Conservation (phyloP, 495 filamentous ascomycete species). For the Chaetomium tenue region DNA sequence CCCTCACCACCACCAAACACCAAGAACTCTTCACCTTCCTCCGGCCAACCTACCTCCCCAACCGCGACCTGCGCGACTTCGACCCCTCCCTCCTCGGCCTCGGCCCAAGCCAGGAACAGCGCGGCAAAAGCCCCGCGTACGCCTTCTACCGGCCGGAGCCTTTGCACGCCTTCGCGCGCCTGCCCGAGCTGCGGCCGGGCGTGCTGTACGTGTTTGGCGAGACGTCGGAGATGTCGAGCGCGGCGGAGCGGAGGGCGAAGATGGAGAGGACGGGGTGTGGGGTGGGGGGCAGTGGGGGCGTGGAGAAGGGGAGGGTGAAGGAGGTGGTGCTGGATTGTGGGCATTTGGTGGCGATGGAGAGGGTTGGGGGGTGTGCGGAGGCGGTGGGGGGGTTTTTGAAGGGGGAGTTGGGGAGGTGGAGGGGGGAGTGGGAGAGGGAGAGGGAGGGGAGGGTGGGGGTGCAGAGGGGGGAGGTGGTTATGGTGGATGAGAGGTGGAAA, state of each 20-base stretch:
- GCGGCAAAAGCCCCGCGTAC: constrained; percentile 26
- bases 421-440: constrained; percentile 60
- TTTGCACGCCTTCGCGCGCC: constrained; percentile 55
- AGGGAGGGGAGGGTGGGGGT: constrained; percentile 40
- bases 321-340: constrained; percentile 66
- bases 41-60: constrained; percentile 35
- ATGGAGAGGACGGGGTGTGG: constrained; percentile 64
- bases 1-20: constrained; percentile 63
- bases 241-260: constrained; percentile 53
- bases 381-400: constrained; percentile 62
- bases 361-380: constrained; percentile 61
- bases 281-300: constrained; percentile 67
- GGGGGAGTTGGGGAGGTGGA: constrained; percentile 61
- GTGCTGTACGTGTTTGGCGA: constrained; percentile 79
- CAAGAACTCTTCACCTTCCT: constrained; percentile 59
- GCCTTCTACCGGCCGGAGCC: constrained; percentile 80
- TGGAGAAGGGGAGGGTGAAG: constrained; percentile 62
- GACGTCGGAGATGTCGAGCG: constrained; percentile 59
- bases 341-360: constrained; percentile 84
- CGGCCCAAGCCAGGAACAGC: no score
- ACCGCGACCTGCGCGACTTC: constrained; percentile 22
- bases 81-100: constrained; percentile 5
- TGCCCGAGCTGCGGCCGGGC: constrained; percentile 71
- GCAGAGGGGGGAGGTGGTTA: constrained; percentile 57
- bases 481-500: constrained; percentile 32